These are phyloP conservation scores for Suillus occidentalis DNA, from an alignment of 768 basidiomycete genomes.

Conservation along the genomic window DNA sequence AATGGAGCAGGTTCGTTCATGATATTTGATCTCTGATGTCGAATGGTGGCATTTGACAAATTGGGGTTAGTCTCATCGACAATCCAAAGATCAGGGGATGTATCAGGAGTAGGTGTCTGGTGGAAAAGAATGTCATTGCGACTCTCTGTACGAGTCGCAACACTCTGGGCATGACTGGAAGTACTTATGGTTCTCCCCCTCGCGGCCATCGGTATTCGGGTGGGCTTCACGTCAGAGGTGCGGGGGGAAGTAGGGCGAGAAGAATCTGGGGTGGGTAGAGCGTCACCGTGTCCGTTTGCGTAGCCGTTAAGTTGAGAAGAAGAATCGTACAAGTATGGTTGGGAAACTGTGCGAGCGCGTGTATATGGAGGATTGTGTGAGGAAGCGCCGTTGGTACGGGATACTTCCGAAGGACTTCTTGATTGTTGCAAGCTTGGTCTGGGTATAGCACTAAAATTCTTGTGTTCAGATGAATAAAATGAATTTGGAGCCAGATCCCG, in stretches of 20 bases:
- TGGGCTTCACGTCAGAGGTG: slow-evolving; percentile 39
- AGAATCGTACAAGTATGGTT: slow-evolving; percentile 50
- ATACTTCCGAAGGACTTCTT: slow-evolving; percentile 28
- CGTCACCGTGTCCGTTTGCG: slow-evolving; percentile 18
- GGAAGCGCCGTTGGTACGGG: slow-evolving; percentile 30
- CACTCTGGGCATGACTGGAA: slow-evolving; percentile 39
- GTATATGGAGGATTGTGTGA: slow-evolving; percentile 37
- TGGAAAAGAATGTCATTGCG: slow-evolving; percentile 30
- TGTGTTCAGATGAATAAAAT: slow-evolving; percentile 34
- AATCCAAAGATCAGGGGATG: slow-evolving; percentile 30
- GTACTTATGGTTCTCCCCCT: slow-evolving; percentile 42
- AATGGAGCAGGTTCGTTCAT: slow-evolving; percentile 70
- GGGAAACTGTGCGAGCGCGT: slow-evolving; percentile 66
- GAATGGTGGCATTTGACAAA: slow-evolving; percentile 34
- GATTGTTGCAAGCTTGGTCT: slow-evolving; percentile 43
- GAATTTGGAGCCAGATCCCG: slow-evolving; percentile 20
- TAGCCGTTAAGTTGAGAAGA: slow-evolving; percentile 32
- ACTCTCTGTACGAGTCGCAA: slow-evolving; percentile 37
- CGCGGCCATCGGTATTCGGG: slow-evolving; percentile 49
- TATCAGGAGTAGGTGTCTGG: slow-evolving; percentile 29
- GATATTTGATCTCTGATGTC: slow-evolving; percentile 46
- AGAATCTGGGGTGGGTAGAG: slow-evolving; percentile 35
- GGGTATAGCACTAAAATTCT: slow-evolving; percentile 45
- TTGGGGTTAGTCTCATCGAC: slow-evolving; percentile 30
- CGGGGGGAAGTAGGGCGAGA: slow-evolving; percentile 47